Base-by-base conservation (phyloP, 1,284 basidiomycete species). In the Meira miltonrushii region DNA sequence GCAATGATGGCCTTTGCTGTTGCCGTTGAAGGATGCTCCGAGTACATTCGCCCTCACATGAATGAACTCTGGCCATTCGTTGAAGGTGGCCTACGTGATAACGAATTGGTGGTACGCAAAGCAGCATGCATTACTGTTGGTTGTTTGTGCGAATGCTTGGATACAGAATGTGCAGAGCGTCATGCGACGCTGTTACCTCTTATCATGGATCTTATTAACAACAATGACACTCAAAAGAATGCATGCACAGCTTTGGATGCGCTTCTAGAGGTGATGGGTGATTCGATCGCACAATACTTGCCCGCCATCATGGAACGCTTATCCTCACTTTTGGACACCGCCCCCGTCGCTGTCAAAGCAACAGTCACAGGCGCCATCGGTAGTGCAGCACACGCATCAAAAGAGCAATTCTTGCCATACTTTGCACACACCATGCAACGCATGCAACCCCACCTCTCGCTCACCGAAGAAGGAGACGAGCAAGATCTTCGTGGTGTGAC, bases 341-440 rank as follows among this genome's bases (percentile, higher is more conserved):
- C 92, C 2, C 88, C 92, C 25, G 80, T 90, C 62, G 79, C 87
- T 39, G 88, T 98, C 79, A 96, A 98, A 82, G 85, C 91, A 46
- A 93, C 97, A 66, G 91, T 98, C 72, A 94, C 92, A 51, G 95
- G 95, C 25, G 95, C 95, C 28, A 97, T 99, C 73, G 95, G 95
- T 47, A 93, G 90, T 69, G 94, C 95, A 25, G 94, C 95, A 1
- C 94, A 98, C 79, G 94, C 95, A n/a, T 91, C 94, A 57, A 92
- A 92, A 80, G 86, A 85, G 50, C 86, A 87, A 67, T 98, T 99
- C 83, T 80, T 88, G 55, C 93, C 92, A 2, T 98, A 97, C 84
- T 98, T 99, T 83, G 84, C 88, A 71, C 87, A 89, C 48, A 92
- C 90, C 58, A 94, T 98, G 87, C 83, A 86, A 68, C 87, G 87